phyloP scores from a whole-genome alignment of 768 basidiomycete species.

The Mycena leptocephala region DNA sequence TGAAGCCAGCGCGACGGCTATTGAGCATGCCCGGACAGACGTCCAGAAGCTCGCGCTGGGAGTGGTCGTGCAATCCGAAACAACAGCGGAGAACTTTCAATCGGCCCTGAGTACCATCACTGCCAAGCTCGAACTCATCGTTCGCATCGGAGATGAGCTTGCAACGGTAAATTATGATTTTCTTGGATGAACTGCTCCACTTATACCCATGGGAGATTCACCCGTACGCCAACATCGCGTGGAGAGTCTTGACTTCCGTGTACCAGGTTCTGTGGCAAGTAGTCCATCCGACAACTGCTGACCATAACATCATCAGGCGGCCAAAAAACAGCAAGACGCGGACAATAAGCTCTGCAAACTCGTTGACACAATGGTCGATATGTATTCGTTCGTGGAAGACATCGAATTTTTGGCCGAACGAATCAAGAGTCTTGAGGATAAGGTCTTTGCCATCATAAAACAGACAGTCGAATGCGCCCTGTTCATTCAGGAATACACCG shows the following conservation, averaged over 20 bases:
- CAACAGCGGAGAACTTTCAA: neutral
- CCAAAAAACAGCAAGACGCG: neutral
- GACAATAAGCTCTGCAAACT: neutral
- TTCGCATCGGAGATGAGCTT: neutral
- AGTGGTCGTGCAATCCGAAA: neutral
- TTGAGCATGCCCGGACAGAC: neutral
- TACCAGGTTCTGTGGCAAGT: neutral
- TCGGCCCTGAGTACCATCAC: neutral
- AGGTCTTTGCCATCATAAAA: neutral
- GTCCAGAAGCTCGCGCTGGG: neutral
- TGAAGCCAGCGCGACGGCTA: neutral
- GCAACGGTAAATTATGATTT: neutral
- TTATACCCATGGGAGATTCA: neutral
- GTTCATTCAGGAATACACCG: slow-evolving; percentile 1
- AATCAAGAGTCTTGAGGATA: neutral
- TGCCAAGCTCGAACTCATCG: neutral
- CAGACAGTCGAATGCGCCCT: slow-evolving; percentile 4
- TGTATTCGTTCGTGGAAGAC: neutral
- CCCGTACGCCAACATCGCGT: neutral
- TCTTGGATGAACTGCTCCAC: neutral
- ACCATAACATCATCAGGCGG: neutral
- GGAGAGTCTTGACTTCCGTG: neutral
- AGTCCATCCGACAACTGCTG: neutral
- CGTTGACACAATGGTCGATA: neutral
- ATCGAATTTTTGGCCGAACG: neutral